These are phyloP conservation scores for Fusarium praegraminearum DNA, from an alignment of 2,329 filamentous ascomycete genomes.

Conservation along the genomic window DNA sequence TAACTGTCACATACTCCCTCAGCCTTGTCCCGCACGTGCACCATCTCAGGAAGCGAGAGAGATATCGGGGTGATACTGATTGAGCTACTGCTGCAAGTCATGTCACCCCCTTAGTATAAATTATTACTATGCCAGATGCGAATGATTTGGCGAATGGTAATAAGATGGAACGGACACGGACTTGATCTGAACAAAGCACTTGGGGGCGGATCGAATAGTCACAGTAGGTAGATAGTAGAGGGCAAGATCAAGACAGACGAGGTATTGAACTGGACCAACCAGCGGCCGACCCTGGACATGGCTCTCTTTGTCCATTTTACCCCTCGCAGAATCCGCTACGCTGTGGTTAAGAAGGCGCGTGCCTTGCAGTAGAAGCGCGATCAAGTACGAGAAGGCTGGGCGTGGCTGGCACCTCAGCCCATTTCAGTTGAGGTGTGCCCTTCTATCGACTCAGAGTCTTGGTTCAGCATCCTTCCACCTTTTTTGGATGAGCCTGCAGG, in stretches of 20 bases:
- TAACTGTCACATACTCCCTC: conserved; percentile 18
- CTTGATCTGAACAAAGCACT: conserved; percentile 16
- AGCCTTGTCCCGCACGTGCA: conserved; percentile 37
- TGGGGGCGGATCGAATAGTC: conserved; percentile 15
- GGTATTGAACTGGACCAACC: conserved; percentile 19
- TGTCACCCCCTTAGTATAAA: conserved; percentile 20
- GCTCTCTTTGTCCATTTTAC: conserved; percentile 13
- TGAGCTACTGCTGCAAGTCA: conserved; percentile 44
- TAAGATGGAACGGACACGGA: conserved; percentile 6
- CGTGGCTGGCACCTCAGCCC: conserved; percentile 22
- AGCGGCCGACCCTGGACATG: conserved; percentile 29
- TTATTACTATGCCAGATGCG: conserved; percentile 20
- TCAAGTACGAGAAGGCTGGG: conserved; percentile 7
- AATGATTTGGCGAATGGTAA: conserved; percentile 16
- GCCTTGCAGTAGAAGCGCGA: conserved; percentile 41
- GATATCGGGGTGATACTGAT: conserved; percentile 11
- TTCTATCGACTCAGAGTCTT: conserved; percentile 16
- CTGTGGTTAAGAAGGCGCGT: conserved; percentile 30
- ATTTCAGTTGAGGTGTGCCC: conserved; percentile 33
- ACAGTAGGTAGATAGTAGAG: background rate
- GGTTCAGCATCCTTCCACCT: conserved; percentile 33
- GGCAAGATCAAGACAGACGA: conserved; percentile 2
- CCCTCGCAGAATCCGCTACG: conserved; percentile 27
- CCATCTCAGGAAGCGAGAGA: conserved; percentile 4
- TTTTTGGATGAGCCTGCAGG: conserved; percentile 2